Evolutionary conservation across 2,329 filamentous ascomycete species (phyloP), one percentile per base, ranked within the genome.

Genomic region (Bipolaris zeicola): DNA sequence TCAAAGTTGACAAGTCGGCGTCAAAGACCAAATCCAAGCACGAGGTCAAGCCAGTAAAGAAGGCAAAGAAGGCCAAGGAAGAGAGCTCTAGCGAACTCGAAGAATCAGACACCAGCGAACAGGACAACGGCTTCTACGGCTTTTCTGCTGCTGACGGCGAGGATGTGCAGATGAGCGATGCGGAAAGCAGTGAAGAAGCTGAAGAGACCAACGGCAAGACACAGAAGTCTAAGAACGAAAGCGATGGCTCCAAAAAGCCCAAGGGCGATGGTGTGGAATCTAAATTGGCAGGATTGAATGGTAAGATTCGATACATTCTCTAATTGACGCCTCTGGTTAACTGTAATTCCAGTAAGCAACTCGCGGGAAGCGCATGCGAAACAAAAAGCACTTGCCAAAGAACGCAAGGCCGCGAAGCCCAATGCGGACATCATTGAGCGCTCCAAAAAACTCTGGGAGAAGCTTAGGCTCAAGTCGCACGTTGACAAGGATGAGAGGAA

Each of bases 361-460:
- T 88, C 86, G 10, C 89, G 88, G 72, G 95, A 99, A 82, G 88
- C 92, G 20, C 95, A 98, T 76, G 87, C 88, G 47, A 96, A 96
- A 77, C 95, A 99, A 79, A 96, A 94, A 78, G 89, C 89, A 61
- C 82, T 97, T 48, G 89, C 87, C 22, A 89, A 88, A 71, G 94
- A 98, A 75, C 91, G 96, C 66, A 97, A 93, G 82, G 89, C 91
- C 36, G 89, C 90, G 41, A 98, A 97, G 79, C 95, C 95, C 22
- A 88, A 98, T 65, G 92, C 94, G 72, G 93, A 98, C 75, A 87
- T 90, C 71, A 88, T 98, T 63, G 86, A 89, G 61, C 88, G 92
- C 60, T 90, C 91, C 51, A 99, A 99, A 83, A 96, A 97, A 81
- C 85, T 99, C 50, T 99, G 95, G 96, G 95, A 99, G 81, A 87